Percentiles rank a stretch among this genome's conserved stretches.
phyloP scores from a whole-genome alignment of 352 stramenopile species.

The Globisporangium camurandrum region DNA sequence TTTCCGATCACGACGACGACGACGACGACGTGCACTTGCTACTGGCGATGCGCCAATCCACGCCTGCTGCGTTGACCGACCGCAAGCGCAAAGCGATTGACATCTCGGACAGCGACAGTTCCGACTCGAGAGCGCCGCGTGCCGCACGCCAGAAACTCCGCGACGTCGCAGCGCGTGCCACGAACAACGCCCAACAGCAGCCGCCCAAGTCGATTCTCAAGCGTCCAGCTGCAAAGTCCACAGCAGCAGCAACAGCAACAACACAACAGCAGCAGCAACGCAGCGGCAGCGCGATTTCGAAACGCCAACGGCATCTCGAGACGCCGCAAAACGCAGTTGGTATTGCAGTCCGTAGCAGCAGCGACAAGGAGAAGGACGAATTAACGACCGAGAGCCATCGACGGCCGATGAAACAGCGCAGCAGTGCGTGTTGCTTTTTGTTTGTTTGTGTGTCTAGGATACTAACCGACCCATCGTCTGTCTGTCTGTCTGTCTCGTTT shows the following conservation, averaged over 20 bases:
- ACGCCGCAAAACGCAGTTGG: slow-evolving; percentile 5
- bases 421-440: slow-evolving; percentile 1
- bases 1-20: slow-evolving; percentile 18
- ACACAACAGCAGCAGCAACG: slow-evolving; percentile 17
- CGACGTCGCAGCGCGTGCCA: slow-evolving; percentile 2
- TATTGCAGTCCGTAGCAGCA: no score
- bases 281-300: slow-evolving; percentile 2
- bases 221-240: slow-evolving; percentile 5
- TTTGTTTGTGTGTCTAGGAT: not conserved
- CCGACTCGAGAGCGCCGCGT: slow-evolving; percentile 35
- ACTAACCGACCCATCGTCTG: not conserved
- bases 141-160: slow-evolving; percentile 9
- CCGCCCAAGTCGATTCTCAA: slow-evolving; percentile 34
- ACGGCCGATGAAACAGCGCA: slow-evolving; percentile 57
- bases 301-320: not conserved
- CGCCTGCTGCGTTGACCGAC: no score
- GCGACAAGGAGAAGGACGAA: slow-evolving; percentile 6
- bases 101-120: slow-evolving; percentile 38
- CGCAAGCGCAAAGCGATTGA: slow-evolving; percentile 47
- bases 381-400: slow-evolving; percentile 42
- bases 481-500: not conserved
- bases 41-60: no score
- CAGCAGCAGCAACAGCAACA: not conserved
- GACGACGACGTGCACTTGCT: slow-evolving; percentile 4
- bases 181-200: not conserved